Conservation (phyloP, 2,329 filamentous ascomycete species). For the Fusarium citri region DNA sequence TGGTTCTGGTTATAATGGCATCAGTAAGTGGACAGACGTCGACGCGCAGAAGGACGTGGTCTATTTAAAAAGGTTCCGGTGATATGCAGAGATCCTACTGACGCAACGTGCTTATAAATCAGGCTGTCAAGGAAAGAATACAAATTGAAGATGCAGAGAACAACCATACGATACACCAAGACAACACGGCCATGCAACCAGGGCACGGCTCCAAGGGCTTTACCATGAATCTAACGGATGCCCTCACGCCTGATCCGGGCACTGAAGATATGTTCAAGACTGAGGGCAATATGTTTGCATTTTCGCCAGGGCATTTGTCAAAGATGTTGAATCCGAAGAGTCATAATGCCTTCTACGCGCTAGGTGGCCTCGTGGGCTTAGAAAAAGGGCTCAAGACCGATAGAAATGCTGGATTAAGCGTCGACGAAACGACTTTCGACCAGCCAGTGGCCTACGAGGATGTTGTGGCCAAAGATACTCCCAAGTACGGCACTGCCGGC, state of each 20-base stretch:
- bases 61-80: too few species aligned
- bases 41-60: too few species aligned
- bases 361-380: conserved; percentile 78
- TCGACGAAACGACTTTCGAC: conserved; percentile 74
- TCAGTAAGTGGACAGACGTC: too few species aligned
- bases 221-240: conserved; percentile 34
- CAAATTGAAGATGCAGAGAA: too few species aligned
- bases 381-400: conserved; percentile 79
- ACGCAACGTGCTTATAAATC: too few species aligned
- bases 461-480: conserved; percentile 55
- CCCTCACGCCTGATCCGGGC: conserved; percentile 69
- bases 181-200: too few species aligned
- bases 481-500: conserved; percentile 51
- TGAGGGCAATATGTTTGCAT: conserved; percentile 83
- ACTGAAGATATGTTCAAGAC: conserved; percentile 79
- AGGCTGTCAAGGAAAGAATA: too few species aligned
- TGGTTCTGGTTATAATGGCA: too few species aligned
- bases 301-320: conserved; percentile 80
- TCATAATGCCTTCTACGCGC: conserved; percentile 76
- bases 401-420: conserved; percentile 71
- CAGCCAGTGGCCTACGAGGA: conserved; percentile 77
- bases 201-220: too few species aligned
- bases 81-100: too few species aligned
- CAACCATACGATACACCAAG: too few species aligned
- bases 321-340: conserved; percentile 87